Percentiles rank a stretch among this genome's conserved stretches.
These are phyloP conservation scores for Nannizzia gypsea DNA, from an alignment of 2,329 filamentous ascomycete genomes.

Conservation along the genomic window DNA sequence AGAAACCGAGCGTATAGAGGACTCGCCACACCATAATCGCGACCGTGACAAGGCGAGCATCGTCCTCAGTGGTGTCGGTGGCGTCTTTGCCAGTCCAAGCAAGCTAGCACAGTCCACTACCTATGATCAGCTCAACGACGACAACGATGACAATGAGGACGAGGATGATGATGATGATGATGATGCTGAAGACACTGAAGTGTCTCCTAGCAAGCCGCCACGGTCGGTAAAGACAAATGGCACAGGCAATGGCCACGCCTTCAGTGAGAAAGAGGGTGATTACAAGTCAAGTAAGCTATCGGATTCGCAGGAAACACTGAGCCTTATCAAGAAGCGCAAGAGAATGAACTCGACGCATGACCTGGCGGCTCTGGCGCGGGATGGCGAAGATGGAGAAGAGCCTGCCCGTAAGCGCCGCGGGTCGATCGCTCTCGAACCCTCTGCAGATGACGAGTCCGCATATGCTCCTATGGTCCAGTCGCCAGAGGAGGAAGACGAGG, in stretches of 20 bases:
- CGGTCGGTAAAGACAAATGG: constrained; percentile 25
- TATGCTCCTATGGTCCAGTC: background rate
- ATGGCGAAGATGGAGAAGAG: constrained; percentile 24
- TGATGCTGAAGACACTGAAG: constrained; percentile 19
- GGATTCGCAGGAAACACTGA: constrained; percentile 19
- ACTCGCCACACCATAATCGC: constrained; percentile 62
- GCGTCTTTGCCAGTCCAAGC: constrained; percentile 53
- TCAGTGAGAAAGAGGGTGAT: constrained; percentile 15
- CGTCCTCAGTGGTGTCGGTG: constrained; percentile 49
- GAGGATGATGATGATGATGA: background rate
- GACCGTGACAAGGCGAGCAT: constrained; percentile 47
- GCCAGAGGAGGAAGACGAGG: constrained; percentile 18
- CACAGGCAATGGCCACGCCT: constrained; percentile 15
- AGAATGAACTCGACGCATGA: constrained; percentile 28
- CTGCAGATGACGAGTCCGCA: background rate
- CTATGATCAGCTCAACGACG: constrained; percentile 28
- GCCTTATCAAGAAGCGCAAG: constrained; percentile 30
- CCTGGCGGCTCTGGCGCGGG: constrained; percentile 7
- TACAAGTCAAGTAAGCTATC: constrained; percentile 9
- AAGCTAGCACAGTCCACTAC: constrained; percentile 55
- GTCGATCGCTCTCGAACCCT: constrained; percentile 26
- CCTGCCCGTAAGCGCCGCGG: constrained; percentile 32
- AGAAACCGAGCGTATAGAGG: constrained; percentile 84
- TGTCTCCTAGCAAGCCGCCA: constrained; percentile 31
- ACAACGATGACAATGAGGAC: background rate